Conservation (phyloP, 2,329 filamentous ascomycete species). For the Fusarium mundagurra region DNA sequence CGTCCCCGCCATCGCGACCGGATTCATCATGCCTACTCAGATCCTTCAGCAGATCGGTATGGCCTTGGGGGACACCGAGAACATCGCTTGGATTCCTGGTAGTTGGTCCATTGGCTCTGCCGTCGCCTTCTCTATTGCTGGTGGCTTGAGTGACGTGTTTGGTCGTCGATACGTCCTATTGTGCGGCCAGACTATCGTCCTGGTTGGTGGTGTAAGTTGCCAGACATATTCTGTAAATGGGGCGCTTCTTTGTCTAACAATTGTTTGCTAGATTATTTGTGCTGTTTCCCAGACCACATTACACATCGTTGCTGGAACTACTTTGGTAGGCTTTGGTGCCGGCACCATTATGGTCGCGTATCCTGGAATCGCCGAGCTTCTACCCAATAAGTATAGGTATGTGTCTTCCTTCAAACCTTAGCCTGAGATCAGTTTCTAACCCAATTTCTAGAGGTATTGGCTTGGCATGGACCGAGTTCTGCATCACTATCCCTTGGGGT, state of each 20-base stretch:
- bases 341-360: slow-evolving; percentile 12
- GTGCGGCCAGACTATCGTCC: background rate
- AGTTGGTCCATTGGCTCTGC: slow-evolving; percentile 10
- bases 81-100: slow-evolving; percentile 12
- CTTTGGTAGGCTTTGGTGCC: slow-evolving; percentile 4
- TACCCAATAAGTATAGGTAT: slow-evolving; percentile 10
- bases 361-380: slow-evolving; percentile 3
- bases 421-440: background rate
- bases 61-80: background rate
- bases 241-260: background rate
- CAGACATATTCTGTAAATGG: rapidly evolving
- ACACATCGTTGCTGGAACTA: slow-evolving; percentile 2
- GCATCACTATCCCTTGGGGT: slow-evolving; percentile 6
- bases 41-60: slow-evolving; percentile 11
- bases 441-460: background rate
- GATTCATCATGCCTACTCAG: slow-evolving; percentile 8
- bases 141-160: slow-evolving; percentile 9
- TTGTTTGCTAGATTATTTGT: background rate
- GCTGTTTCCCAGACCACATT: background rate
- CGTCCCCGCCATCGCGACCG: slow-evolving; percentile 10
- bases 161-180: slow-evolving; percentile 6
- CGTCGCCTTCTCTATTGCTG: slow-evolving; percentile 6
- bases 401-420: background rate
- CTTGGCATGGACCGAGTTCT: slow-evolving; percentile 9
- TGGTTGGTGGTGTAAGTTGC: background rate